phyloP scores from a whole-genome alignment of 2,329 filamentous ascomycete genomes.

The Davidsoniella virescens region DNA sequence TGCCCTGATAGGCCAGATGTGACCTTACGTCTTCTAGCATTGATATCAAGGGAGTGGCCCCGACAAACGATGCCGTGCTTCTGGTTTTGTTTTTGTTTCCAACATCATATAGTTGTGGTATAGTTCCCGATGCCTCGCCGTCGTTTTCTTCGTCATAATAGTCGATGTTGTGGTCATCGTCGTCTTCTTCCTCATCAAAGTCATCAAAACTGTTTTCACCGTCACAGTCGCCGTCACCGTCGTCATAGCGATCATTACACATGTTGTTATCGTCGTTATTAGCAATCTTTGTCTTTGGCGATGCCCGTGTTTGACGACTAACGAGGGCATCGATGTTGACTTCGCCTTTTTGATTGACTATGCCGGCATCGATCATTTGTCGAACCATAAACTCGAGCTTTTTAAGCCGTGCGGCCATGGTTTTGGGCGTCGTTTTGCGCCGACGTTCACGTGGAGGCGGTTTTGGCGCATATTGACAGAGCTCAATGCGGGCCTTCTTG shows the following conservation, averaged over 20 bases:
- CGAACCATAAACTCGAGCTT: slow-evolving; percentile 43
- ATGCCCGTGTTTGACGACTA: too few species aligned
- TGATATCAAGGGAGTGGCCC: slow-evolving; percentile 43
- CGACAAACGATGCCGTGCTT: slow-evolving; percentile 34
- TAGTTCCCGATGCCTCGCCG: not conserved
- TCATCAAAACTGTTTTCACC: not conserved
- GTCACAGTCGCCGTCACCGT: not conserved
- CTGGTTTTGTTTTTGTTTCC: slow-evolving; percentile 12
- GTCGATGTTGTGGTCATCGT: not conserved
- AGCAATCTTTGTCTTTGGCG: not conserved
- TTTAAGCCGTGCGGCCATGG: slow-evolving; percentile 37
- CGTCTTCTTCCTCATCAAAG: not conserved
- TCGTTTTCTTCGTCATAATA: slow-evolving; percentile 4
- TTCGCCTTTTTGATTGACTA: slow-evolving; percentile 7
- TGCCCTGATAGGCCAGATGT: slow-evolving; percentile 1
- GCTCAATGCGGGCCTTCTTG: slow-evolving; percentile 30
- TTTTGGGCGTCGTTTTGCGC: slow-evolving; percentile 14
- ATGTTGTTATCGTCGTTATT: not conserved
- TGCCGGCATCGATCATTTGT: slow-evolving; percentile 32
- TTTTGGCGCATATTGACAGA: slow-evolving; percentile 34
- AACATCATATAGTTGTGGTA: not conserved
- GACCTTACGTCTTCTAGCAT: slow-evolving; percentile 40
- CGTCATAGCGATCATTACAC: not conserved
- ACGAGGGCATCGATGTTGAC: not conserved
- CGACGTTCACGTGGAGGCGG: slow-evolving; percentile 22